Conservation (phyloP, 148 eudicot species). For the Bassia scoparia region DNA sequence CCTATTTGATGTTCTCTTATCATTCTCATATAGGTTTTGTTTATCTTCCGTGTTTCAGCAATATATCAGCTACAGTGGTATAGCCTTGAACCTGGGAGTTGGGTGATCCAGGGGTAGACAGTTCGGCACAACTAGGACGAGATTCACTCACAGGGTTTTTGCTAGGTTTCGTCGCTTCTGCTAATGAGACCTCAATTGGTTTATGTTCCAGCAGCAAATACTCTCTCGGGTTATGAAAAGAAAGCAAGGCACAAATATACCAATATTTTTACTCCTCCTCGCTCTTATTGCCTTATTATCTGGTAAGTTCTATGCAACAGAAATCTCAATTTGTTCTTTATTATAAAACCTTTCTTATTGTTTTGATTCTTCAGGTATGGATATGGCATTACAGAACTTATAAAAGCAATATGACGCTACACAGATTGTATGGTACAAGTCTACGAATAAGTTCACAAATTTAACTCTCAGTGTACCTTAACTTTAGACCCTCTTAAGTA, state of each 20-base stretch:
- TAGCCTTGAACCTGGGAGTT: slow-evolving; percentile 38
- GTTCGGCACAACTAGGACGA: slow-evolving; percentile 44
- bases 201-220: slow-evolving; percentile 34
- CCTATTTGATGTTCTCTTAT: no score
- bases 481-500: no score
- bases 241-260: slow-evolving; percentile 36
- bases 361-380: slow-evolving; percentile 20
- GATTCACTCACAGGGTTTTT: slow-evolving; percentile 34
- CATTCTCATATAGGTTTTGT: not conserved
- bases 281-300: slow-evolving; percentile 28
- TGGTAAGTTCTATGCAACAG: slow-evolving; percentile 19
- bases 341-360: not conserved
- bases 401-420: not conserved
- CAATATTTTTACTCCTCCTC: slow-evolving; percentile 33
- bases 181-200: slow-evolving; percentile 47
- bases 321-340: not conserved
- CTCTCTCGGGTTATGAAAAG: slow-evolving; percentile 17
- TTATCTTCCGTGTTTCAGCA: slow-evolving; percentile 36
- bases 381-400: slow-evolving; percentile 21
- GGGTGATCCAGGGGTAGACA: slow-evolving; percentile 50
- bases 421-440: not conserved
- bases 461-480: no score
- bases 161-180: slow-evolving; percentile 35
- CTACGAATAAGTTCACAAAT: not conserved
- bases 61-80: slow-evolving; percentile 27